Percentiles rank a stretch among this genome's conserved stretches.
These are phyloP conservation scores for Thielaviopsis ethacetica DNA, from an alignment of 2,329 filamentous ascomycete genomes.

Conservation along the genomic window DNA sequence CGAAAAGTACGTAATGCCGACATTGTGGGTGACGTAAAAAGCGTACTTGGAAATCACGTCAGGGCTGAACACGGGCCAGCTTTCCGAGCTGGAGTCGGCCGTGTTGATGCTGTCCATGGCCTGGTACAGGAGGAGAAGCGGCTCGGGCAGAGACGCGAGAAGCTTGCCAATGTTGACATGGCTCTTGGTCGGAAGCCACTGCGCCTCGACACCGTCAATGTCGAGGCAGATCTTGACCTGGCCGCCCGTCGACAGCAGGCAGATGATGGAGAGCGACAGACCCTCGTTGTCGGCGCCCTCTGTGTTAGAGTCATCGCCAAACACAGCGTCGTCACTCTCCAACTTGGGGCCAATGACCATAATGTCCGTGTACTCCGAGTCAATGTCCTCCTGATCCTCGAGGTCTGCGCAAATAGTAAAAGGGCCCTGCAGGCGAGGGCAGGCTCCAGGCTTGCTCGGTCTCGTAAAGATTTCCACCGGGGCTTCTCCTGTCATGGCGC, in stretches of 20 bases:
- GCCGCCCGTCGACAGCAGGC: constrained; percentile 43
- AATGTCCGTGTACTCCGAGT: constrained; percentile 43
- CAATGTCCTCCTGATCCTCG: constrained; percentile 39
- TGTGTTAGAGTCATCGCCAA: constrained; percentile 45
- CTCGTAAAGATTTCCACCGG: constrained; percentile 39
- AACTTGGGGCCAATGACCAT: constrained; percentile 46
- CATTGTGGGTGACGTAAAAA: constrained; percentile 45
- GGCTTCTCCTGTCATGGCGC: constrained; percentile 31
- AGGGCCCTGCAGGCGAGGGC: constrained; percentile 46
- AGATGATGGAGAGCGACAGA: constrained; percentile 42
- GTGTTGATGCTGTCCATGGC: constrained; percentile 42
- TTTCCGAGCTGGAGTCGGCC: constrained; percentile 36
- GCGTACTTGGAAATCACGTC: constrained; percentile 46
- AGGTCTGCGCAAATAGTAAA: constrained; percentile 40
- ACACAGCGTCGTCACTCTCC: constrained; percentile 42
- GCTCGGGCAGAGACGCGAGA: constrained; percentile 23
- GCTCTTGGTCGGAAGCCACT: constrained; percentile 44
- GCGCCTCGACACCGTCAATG: constrained; percentile 44
- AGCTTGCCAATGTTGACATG: constrained; percentile 30
- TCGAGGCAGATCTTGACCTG: constrained; percentile 46
- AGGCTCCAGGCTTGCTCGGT: constrained; percentile 38
- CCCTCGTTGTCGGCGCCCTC: constrained; percentile 42
- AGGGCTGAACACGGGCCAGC: constrained; percentile 46
- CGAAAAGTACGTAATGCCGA: constrained; percentile 43
- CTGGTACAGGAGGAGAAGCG: constrained; percentile 43